phyloP scores from a whole-genome alignment of 495 filamentous ascomycete species.

The Aspergillus egyptiacus region DNA sequence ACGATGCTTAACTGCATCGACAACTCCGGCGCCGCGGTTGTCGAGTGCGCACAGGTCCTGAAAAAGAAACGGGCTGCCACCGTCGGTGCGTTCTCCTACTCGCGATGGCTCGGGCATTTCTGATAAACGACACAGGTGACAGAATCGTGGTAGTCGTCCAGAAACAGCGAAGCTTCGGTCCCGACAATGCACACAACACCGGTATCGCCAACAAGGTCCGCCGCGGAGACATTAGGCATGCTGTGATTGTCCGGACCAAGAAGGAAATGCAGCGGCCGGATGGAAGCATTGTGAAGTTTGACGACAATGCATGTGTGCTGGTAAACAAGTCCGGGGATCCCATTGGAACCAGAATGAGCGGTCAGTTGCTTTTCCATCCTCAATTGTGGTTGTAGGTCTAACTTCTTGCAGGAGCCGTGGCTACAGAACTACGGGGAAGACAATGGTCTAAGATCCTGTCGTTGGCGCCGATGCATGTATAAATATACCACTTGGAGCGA shows the following conservation, averaged over 20 bases:
- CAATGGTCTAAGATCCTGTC: constrained; percentile 98
- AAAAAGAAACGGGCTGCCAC: constrained; percentile 85
- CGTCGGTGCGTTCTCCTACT: constrained; percentile 59
- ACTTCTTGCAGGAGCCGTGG: constrained; percentile 63
- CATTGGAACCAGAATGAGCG: constrained; percentile 86
- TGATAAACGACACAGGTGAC: constrained; percentile 59
- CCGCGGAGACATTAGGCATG: constrained; percentile 93
- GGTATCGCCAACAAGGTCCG: constrained; percentile 85
- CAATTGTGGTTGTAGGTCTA: constrained; percentile 14
- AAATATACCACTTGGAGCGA: constrained; percentile 40
- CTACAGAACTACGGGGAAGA: constrained; percentile 75
- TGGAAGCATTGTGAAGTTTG: constrained; percentile 84
- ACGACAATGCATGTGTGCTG: constrained; percentile 96
- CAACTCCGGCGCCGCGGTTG: constrained; percentile 96
- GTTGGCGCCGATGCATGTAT: constrained; percentile 89
- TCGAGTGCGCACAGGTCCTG: constrained; percentile 91
- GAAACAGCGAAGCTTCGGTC: constrained; percentile 76
- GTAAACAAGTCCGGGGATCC: constrained; percentile 97
- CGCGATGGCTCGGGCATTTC: constrained; percentile 4
- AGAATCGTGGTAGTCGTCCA: constrained; percentile 97
- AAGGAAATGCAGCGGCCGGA: constrained; percentile 83
- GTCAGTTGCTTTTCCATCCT: constrained; percentile 34
- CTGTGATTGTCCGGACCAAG: constrained; percentile 84
- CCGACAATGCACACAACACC: constrained; percentile 50
- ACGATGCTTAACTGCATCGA: constrained; percentile 99